A percentile compares a stretch with the other conserved stretches of the same genome.
Evolutionary conservation across 371 early-diverging fungal genomes (phyloP).

Genomic region (Coemansia sp.): DNA sequence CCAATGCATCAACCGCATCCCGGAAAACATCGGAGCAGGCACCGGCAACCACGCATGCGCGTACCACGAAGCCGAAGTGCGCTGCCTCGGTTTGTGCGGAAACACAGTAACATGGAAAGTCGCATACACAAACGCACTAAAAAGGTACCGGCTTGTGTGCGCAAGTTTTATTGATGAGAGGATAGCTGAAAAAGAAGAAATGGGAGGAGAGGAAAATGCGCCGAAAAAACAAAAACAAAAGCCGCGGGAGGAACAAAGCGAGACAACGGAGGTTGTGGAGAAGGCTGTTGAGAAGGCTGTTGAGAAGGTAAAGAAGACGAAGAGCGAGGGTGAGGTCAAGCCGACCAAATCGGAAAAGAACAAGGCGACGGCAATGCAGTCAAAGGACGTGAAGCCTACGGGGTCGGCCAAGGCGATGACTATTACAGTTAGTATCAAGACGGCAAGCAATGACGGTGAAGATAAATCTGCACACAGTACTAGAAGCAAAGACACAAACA

Average conservation of each 20-base stretch:
- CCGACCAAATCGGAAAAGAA: neutral
- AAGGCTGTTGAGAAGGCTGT: neutral
- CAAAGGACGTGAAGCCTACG: neutral
- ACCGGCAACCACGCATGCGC: slow-evolving; percentile 45
- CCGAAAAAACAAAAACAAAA: slow-evolving; percentile 4
- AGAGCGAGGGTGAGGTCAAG: slow-evolving; percentile 6
- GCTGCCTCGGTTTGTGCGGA: slow-evolving; percentile 47
- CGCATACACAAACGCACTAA: slow-evolving; percentile 40
- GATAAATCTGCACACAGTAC: neutral
- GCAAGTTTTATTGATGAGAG: slow-evolving; percentile 43
- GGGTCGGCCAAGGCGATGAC: neutral
- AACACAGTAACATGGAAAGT: slow-evolving; percentile 48
- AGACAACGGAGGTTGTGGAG: neutral
- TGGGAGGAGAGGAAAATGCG: slow-evolving; percentile 1
- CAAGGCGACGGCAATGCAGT: no score
- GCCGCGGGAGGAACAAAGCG: neutral
- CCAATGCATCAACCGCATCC: slow-evolving; percentile 48
- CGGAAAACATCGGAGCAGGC: slow-evolving; percentile 35
- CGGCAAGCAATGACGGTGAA: neutral
- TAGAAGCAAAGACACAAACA: neutral
- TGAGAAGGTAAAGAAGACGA: slow-evolving; percentile 6
- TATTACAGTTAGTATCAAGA: neutral
- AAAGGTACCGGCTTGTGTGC: slow-evolving; percentile 45
- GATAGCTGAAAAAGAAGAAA: slow-evolving; percentile 42
- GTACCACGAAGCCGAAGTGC: slow-evolving; percentile 48